These are phyloP conservation scores for Leptographium galeiforme DNA, from an alignment of 2,329 filamentous ascomycete genomes.

Conservation along the genomic window DNA sequence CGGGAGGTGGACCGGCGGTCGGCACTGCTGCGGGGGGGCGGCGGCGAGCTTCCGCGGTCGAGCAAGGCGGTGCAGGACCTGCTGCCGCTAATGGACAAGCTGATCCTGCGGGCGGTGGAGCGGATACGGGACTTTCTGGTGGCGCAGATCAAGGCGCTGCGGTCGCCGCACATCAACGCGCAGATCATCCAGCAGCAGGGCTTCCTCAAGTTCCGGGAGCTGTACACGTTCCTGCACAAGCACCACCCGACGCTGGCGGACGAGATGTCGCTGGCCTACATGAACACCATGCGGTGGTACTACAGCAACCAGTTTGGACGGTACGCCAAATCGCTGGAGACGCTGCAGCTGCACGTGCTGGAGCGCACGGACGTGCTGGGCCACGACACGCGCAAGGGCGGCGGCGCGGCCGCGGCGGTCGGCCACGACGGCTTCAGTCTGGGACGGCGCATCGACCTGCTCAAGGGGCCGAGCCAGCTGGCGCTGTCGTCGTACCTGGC, in stretches of 20 bases:
- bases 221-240: constrained; percentile 72
- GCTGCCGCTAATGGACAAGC: constrained; percentile 69
- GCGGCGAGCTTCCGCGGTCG: constrained; percentile 18
- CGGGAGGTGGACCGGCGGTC: constrained; percentile 73
- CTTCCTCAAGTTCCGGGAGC: constrained; percentile 76
- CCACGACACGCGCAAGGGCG: constrained; percentile 45
- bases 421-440: constrained; percentile 81
- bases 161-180: constrained; percentile 91
- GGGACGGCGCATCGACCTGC: constrained; percentile 70
- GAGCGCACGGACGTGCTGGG: constrained; percentile 77
- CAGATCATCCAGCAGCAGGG: constrained; percentile 93
- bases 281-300: constrained; percentile 99
- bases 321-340: constrained; percentile 72
- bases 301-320: constrained; percentile 83
- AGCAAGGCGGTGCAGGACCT: constrained; percentile 74
- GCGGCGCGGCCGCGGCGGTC: constrained; percentile 25
- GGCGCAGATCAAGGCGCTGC: constrained; percentile 81
- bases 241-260: constrained; percentile 74
- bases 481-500: constrained; percentile 80
- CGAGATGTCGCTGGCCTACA: constrained; percentile 84
- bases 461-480: constrained; percentile 58
- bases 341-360: constrained; percentile 67
- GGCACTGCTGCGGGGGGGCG: constrained; percentile 44
- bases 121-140: constrained; percentile 91
- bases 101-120: constrained; percentile 74